Evolutionary conservation across 306 rosid species (phyloP).

Genomic region (Prosopis cineraria): DNA sequence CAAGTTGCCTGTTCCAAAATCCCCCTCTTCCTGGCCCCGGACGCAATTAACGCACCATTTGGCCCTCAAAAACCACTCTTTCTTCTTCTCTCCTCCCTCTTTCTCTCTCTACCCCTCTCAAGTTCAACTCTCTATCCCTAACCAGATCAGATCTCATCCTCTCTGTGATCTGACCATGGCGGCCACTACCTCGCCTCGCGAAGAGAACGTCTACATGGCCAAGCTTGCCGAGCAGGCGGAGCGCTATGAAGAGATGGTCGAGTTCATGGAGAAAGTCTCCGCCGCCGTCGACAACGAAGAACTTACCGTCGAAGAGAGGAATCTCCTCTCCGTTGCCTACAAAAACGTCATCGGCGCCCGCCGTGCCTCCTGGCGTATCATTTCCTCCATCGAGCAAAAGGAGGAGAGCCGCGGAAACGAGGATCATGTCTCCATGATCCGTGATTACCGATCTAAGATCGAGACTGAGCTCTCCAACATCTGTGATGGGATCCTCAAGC

Average conservation of each 20-base stretch:
- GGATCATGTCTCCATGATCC: conserved; percentile 82
- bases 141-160: conserved; percentile 31
- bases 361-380: conserved; percentile 95
- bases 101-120: not conserved
- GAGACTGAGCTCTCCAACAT: conserved; percentile 85
- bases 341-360: conserved; percentile 97
- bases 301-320: conserved; percentile 88
- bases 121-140: not conserved
- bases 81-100: not conserved
- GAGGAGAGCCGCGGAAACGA: conserved; percentile 99
- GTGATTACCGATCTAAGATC: conserved; percentile 94
- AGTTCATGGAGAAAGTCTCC: conserved; percentile 96
- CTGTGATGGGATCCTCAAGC: conserved; percentile 94
- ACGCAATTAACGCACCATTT: conserved; percentile 61
- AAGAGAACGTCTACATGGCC: conserved; percentile 95
- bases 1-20: conserved; percentile 7
- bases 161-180: conserved; percentile 56
- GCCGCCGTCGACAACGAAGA: conserved; percentile 74
- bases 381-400: conserved; percentile 98
- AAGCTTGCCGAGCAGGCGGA: conserved; percentile 99
- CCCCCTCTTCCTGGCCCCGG: not conserved
- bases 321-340: conserved; percentile 95
- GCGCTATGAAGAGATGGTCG: conserved; percentile 99
- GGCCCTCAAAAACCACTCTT: conserved; percentile 23
- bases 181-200: conserved; percentile 68